Conservation (phyloP, 306 rosid species). For the Vigna radiata region DNA sequence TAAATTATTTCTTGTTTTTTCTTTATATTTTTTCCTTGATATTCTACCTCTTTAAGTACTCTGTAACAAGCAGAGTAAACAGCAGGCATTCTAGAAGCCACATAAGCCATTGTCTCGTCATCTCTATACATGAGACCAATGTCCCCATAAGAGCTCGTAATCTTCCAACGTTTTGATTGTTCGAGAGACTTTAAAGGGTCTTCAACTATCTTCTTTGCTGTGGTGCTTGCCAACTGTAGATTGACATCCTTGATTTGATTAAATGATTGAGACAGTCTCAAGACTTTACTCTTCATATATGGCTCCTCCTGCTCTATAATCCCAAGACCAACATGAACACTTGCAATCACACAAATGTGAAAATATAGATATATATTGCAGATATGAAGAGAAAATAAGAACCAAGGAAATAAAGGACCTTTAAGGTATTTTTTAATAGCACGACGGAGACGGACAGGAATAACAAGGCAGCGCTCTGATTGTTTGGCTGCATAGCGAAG, state of each 20-base stretch:
- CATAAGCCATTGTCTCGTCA: conserved; percentile 86
- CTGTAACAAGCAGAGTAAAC: conserved; percentile 90
- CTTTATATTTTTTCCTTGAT: conserved; percentile 6
- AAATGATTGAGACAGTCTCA: conserved; percentile 75
- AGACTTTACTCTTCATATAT: conserved; percentile 84
- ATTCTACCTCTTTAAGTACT: conserved; percentile 84
- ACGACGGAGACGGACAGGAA: conserved; percentile 85
- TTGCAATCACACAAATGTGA: conserved; percentile 19
- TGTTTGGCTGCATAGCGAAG: conserved; percentile 87
- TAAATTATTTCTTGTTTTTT: neutral
- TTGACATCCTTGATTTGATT: conserved; percentile 74
- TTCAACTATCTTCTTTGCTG: conserved; percentile 77
- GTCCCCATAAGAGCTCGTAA: conserved; percentile 87
- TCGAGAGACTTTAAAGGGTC: conserved; percentile 75
- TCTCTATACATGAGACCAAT: conserved; percentile 75
- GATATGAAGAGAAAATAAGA: neutral
- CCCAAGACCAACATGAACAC: conserved; percentile 44
- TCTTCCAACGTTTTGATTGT: conserved; percentile 93
- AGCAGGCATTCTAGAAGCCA: conserved; percentile 95
- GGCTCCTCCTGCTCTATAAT: conserved; percentile 83
- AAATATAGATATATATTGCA: conserved; percentile 10
- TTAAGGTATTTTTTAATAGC: conserved; percentile 84
- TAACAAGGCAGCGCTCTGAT: conserved; percentile 71
- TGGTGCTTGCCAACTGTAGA: conserved; percentile 60
- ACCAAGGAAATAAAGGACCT: conserved; percentile 54